These are phyloP conservation scores for Urtica urens DNA, from an alignment of 306 rosid species.

Conservation along the genomic window DNA sequence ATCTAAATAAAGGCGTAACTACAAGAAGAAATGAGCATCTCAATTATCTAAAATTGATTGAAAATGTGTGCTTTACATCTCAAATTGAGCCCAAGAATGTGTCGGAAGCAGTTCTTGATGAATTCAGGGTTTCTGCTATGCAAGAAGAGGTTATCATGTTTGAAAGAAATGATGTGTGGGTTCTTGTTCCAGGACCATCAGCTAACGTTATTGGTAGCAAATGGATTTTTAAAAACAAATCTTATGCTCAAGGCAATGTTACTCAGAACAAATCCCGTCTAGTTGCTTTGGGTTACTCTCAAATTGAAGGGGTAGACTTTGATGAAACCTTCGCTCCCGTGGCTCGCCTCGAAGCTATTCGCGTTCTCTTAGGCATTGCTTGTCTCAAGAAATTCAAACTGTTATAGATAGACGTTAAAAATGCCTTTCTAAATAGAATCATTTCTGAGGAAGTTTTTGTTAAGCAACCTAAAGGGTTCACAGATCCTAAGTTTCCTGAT, in stretches of 20 bases:
- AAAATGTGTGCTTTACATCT: not conserved
- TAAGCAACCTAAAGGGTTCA: not conserved
- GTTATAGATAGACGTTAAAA: conserved; percentile 1
- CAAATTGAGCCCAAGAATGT: not conserved
- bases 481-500: not conserved
- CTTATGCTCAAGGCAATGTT: not conserved
- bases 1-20: not conserved
- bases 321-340: not conserved
- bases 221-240: not conserved
- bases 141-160: not conserved
- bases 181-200: not conserved
- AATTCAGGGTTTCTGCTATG: not conserved
- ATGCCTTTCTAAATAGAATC: not conserved
- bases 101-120: not conserved
- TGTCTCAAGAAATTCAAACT: not conserved
- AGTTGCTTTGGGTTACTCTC: not conserved
- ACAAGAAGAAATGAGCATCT: not conserved
- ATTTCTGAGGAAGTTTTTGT: not conserved
- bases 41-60: not conserved
- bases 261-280: not conserved
- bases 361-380: not conserved
- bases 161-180: not conserved
- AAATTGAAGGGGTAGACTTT: not conserved
- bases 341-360: not conserved
- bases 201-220: not conserved